These are phyloP conservation scores for Pythium rishiriense DNA, from an alignment of 352 stramenopile genomes.

Conservation along the genomic window DNA sequence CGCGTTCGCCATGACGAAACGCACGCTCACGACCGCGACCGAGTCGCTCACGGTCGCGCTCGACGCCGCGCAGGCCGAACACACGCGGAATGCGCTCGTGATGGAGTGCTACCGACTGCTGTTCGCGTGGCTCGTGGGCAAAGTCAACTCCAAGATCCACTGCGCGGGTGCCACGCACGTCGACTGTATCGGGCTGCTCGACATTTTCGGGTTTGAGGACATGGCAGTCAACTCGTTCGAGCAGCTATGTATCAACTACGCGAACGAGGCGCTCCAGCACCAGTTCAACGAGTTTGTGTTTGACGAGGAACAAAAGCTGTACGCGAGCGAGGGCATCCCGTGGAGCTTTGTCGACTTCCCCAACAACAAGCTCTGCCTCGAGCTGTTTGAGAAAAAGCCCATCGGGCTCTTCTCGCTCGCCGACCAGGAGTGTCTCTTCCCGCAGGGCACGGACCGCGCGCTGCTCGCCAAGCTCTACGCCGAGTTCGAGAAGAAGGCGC, in stretches of 20 bases:
- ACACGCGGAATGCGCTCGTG: constrained; percentile 87
- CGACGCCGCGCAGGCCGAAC: constrained; percentile 58
- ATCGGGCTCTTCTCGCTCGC: constrained; percentile 82
- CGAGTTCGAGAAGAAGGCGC: constrained; percentile 66
- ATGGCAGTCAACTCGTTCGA: constrained; percentile 87
- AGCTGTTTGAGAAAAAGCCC: constrained; percentile 76
- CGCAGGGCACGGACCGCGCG: constrained; percentile 66
- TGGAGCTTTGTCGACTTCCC: constrained; percentile 80
- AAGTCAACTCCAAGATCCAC: constrained; percentile 87
- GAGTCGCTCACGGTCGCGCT: constrained; percentile 75
- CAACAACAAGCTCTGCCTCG: constrained; percentile 75
- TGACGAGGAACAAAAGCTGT: constrained; percentile 84
- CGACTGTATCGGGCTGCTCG: constrained; percentile 79
- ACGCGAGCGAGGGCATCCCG: constrained; percentile 72
- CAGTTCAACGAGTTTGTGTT: constrained; percentile 94
- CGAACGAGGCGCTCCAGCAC: constrained; percentile 86
- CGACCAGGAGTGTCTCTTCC: constrained; percentile 84
- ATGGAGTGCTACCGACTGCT: constrained; percentile 93
- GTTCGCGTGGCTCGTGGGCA: constrained; percentile 94
- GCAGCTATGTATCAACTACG: constrained; percentile 92
- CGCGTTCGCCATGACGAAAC: constrained; percentile 61
- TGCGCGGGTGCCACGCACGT: not conserved
- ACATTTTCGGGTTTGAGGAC: constrained; percentile 91
- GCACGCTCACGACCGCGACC: constrained; percentile 59
- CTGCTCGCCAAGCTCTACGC: constrained; percentile 78